Evolutionary conservation across 108 stramenopile genomes (phyloP).

Genomic region (Cylindrotheca closterium): DNA sequence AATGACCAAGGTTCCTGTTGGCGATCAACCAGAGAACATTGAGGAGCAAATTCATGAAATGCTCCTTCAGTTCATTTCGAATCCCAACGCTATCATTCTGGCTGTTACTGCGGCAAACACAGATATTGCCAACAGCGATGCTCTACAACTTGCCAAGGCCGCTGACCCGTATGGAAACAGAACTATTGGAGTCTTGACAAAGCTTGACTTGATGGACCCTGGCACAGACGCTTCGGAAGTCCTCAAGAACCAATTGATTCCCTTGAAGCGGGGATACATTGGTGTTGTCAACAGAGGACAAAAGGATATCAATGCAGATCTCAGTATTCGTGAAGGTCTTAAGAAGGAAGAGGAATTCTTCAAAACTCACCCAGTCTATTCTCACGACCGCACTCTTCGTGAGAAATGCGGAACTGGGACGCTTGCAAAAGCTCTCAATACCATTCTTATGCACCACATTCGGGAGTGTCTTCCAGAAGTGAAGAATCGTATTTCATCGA

Average conservation of each 20-base stretch:
- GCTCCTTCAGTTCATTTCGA: slow-evolving; percentile 87
- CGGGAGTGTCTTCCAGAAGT: slow-evolving; percentile 96
- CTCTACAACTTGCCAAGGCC: slow-evolving; percentile 91
- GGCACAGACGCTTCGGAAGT: slow-evolving; percentile 94
- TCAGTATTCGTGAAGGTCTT: slow-evolving; percentile 84
- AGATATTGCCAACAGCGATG: slow-evolving; percentile 97
- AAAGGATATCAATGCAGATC: slow-evolving; percentile 88
- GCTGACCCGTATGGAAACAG: slow-evolving; percentile 92
- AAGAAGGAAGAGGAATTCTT: slow-evolving; percentile 93
- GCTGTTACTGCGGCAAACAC: slow-evolving; percentile 97
- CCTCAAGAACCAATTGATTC: slow-evolving; percentile 89
- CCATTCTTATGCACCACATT: slow-evolving; percentile 96
- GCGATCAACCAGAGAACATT: slow-evolving; percentile 97
- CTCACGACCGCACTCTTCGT: slow-evolving; percentile 49
- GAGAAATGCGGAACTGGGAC: slow-evolving; percentile 74
- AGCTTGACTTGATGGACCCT: slow-evolving; percentile 98
- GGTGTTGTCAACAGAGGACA: slow-evolving; percentile 97
- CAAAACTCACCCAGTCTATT: slow-evolving; percentile 88
- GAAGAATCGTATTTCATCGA: slow-evolving; percentile 84
- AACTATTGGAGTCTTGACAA: slow-evolving; percentile 98
- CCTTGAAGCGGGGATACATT: slow-evolving; percentile 92
- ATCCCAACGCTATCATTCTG: slow-evolving; percentile 96
- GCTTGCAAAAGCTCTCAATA: slow-evolving; percentile 84
- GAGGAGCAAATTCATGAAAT: slow-evolving; percentile 92
- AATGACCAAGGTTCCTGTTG: slow-evolving; percentile 92